A percentile compares a stretch with the other conserved stretches of the same genome.
phyloP scores from a whole-genome alignment of 2,329 filamentous ascomycete genomes.

The Lasiodiplodia gonubiensis region DNA sequence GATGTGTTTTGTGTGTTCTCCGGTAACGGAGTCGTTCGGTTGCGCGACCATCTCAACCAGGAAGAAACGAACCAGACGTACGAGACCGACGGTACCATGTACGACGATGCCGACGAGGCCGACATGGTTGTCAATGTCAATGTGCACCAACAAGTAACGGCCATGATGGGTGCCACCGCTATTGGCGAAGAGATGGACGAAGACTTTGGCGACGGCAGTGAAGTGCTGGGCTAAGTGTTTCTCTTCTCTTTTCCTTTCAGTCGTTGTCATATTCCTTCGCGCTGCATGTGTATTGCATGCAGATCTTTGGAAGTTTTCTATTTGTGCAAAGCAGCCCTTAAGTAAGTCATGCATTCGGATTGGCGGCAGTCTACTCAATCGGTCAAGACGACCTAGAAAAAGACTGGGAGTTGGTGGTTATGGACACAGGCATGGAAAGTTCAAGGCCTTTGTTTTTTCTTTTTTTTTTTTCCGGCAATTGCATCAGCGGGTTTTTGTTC shows the following conservation, averaged over 20 bases:
- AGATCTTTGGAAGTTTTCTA: background rate
- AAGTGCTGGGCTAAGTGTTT: conserved; percentile 44
- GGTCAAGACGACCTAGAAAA: conserved; percentile 15
- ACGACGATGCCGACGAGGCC: conserved; percentile 31
- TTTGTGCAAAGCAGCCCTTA: background rate
- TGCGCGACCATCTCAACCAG: conserved; percentile 78
- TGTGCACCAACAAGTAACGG: conserved; percentile 44
- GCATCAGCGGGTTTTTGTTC: conserved; percentile 18
- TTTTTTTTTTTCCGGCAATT: conserved; percentile 21
- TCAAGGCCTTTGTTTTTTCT: conserved; percentile 4
- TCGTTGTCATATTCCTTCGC: background rate
- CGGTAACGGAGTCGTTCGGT: conserved; percentile 76
- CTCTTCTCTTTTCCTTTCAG: background rate
- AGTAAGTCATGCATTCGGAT: background rate
- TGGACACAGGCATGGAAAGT: conserved; percentile 13
- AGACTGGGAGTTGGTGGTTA: conserved; percentile 24
- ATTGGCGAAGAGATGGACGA: conserved; percentile 52
- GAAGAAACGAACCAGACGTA: conserved; percentile 39
- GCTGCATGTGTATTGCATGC: background rate
- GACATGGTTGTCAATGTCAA: conserved; percentile 46
- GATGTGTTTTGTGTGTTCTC: conserved; percentile 98
- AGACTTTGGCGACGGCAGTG: conserved; percentile 53
- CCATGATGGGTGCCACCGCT: conserved; percentile 45
- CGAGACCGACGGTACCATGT: conserved; percentile 38
- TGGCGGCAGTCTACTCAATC: conserved; percentile 4